phyloP scores from a whole-genome alignment of 306 rosid species.

The Prunus padus region DNA sequence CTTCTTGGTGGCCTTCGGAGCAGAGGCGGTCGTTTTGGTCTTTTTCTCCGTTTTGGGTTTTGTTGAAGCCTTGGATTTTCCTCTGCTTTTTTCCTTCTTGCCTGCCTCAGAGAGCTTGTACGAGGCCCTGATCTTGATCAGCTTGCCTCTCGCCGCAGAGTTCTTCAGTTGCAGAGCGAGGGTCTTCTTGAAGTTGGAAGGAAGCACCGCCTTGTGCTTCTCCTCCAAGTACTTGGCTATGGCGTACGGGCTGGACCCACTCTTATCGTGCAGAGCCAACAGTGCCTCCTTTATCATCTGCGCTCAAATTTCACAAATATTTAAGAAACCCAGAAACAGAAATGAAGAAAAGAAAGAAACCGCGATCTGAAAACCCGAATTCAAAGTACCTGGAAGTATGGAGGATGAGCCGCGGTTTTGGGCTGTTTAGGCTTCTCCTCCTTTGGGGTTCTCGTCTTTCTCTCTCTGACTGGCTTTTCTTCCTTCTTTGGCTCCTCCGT shows the following conservation, averaged over 20 bases:
- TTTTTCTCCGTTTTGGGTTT: slow-evolving; percentile 27
- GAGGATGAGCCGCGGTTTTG: slow-evolving; percentile 72
- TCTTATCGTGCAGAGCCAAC: slow-evolving; percentile 60
- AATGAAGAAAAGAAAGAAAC: neutral
- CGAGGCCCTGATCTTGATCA: slow-evolving; percentile 78
- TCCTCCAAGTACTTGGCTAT: slow-evolving; percentile 88
- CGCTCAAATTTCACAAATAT: neutral
- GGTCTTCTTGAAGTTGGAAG: slow-evolving; percentile 73
- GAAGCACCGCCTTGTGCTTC: slow-evolving; percentile 70
- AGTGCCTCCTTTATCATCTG: slow-evolving; percentile 91
- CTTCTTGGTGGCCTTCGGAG: slow-evolving; percentile 18
- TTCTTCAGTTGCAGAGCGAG: slow-evolving; percentile 74
- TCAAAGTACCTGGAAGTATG: slow-evolving; percentile 67
- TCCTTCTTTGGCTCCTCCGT: slow-evolving; percentile 34
- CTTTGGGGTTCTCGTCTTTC: slow-evolving; percentile 43
- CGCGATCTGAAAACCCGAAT: neutral
- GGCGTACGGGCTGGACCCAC: slow-evolving; percentile 87
- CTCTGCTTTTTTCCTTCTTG: slow-evolving; percentile 25
- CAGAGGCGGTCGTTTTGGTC: slow-evolving; percentile 4
- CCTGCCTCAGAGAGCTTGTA: slow-evolving; percentile 55
- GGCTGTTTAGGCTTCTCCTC: slow-evolving; percentile 57
- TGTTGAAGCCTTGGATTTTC: slow-evolving; percentile 6
- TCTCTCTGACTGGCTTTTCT: slow-evolving; percentile 45
- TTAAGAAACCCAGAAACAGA: neutral
- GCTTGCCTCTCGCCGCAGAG: slow-evolving; percentile 60